Conservation (phyloP, 371 early-diverging fungal species). For the Mucor piriformis region DNA sequence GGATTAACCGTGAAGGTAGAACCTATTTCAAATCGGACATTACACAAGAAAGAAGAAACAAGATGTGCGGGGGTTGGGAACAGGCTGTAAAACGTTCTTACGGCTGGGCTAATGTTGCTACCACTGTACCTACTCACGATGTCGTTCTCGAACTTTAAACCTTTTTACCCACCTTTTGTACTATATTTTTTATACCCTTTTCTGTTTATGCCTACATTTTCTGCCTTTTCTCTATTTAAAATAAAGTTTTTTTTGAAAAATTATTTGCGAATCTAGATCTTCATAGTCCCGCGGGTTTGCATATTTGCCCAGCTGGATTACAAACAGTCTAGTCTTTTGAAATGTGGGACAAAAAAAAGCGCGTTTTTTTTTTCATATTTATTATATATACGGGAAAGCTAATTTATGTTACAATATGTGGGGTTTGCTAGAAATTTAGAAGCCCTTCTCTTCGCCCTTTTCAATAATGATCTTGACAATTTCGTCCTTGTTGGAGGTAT, state of each 20-base stretch:
- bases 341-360: too few relatives aligned
- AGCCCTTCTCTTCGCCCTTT: slow-evolving; percentile 28
- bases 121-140: slow-evolving; percentile 15
- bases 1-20: slow-evolving; percentile 41
- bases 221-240: neutral
- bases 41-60: slow-evolving; percentile 57
- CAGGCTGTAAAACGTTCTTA: slow-evolving; percentile 81
- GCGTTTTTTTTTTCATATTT: too few relatives aligned
- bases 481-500: slow-evolving; percentile 23
- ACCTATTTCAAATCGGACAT: slow-evolving; percentile 54
- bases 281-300: neutral
- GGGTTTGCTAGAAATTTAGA: neutral
- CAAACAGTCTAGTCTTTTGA: neutral
- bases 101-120: slow-evolving; percentile 57
- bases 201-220: neutral
- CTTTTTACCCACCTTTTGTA: slow-evolving; percentile 1
- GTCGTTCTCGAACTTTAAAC: slow-evolving; percentile 1
- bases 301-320: neutral
- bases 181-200: neutral
- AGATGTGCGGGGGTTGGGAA: slow-evolving; percentile 78
- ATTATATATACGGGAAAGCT: neutral
- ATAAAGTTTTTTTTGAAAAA: neutral
- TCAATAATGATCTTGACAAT: slow-evolving; percentile 33
- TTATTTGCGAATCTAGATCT: too few relatives aligned
- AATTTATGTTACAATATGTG: neutral